Base-by-base conservation (phyloP, 192 early-diverging fungal species). In the Blastocladiella britannica region DNA sequence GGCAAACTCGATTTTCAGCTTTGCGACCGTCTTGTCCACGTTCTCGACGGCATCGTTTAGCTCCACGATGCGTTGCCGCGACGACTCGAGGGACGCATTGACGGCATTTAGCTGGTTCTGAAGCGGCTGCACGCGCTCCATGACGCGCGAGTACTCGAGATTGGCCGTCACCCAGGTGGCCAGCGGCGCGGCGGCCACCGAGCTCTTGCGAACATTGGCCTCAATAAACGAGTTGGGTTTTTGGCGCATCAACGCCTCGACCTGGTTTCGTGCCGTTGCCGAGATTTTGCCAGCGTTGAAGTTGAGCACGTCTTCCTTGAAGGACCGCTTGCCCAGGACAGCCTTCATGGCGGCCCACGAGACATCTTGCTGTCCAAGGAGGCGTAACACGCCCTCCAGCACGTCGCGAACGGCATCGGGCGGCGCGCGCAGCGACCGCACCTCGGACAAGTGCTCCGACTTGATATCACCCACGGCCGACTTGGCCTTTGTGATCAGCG, bases 301-400 rank as follows among this genome's bases (percentile, higher is more conserved):
- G 61, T 77, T 79, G 65, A 81, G 68, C 23, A 62, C 43, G 22
- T 81, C 79, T 25, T 81, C 79, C 54, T 81, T 81, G 7, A 81
- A 65, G 0, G 74, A 75, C 27, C 79, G 27, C 58, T 81, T 76
- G 24, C 78, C 79, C 23, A 81, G 63, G 59, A 81, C 80, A 0
- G 74, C 67, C 57, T 80, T 81, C 79, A 81, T 81, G 59, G 75
- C 80, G 37, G 75, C 80, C 79, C 79, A 81, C 5, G 77, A 80
- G 70, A 77, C 80, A 58, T 81, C 79, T 51, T 76, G 57, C 26
- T 66, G 73, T 26, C 79, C 79, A 70, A 81, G 76, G 12, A 81
- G 59, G 8, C 76, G 52, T 31, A 81, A 55, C 9, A 81, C 76
- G 12, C 71, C 79, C 60, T 81, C 79, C 18, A 81, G 65, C 6